A percentile compares a stretch with the other conserved stretches of the same genome.
Evolutionary conservation across 805 yeast genomes (phyloP).

Genomic region (Millerozyma acaciae): DNA sequence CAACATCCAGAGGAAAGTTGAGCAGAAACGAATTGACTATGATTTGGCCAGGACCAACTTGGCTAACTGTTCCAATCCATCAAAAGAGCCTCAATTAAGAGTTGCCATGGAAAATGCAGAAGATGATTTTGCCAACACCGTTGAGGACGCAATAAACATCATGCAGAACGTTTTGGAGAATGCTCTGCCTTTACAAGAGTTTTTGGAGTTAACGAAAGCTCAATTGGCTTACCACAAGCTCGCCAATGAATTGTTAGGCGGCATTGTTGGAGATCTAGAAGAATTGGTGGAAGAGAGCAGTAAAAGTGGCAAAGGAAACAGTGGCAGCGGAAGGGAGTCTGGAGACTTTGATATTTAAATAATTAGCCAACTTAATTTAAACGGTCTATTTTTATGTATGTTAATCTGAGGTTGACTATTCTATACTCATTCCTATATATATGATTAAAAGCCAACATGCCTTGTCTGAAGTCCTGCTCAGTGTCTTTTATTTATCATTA

Average conservation of each 20-base stretch:
- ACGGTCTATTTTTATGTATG: background rate
- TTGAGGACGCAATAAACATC: conserved; percentile 79
- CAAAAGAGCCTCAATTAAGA: conserved; percentile 67
- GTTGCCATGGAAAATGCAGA: conserved; percentile 79
- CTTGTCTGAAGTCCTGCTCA: no score
- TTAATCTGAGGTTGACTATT: background rate
- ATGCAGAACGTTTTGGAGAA: conserved; percentile 77
- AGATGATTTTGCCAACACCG: conserved; percentile 85
- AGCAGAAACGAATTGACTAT: conserved; percentile 70
- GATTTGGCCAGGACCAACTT: conserved; percentile 65
- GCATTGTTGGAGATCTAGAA: conserved; percentile 62
- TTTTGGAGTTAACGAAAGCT: conserved; percentile 68
- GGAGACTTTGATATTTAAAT: conserved; percentile 30
- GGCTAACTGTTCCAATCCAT: conserved; percentile 37
- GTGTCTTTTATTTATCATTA: no score
- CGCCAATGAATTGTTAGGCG: conserved; percentile 63
- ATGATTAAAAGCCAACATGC: no score
- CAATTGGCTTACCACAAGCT: conserved; percentile 78
- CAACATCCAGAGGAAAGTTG: conserved; percentile 68
- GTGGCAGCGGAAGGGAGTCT: conserved; percentile 23
- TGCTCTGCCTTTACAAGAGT: conserved; percentile 63
- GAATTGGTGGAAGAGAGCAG: conserved; percentile 48
- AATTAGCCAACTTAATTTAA: no score
- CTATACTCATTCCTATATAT: no score
- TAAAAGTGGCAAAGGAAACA: conserved; percentile 8